These are phyloP conservation scores for Sesbania bispinosa DNA, from an alignment of 306 rosid genomes.

Conservation along the genomic window DNA sequence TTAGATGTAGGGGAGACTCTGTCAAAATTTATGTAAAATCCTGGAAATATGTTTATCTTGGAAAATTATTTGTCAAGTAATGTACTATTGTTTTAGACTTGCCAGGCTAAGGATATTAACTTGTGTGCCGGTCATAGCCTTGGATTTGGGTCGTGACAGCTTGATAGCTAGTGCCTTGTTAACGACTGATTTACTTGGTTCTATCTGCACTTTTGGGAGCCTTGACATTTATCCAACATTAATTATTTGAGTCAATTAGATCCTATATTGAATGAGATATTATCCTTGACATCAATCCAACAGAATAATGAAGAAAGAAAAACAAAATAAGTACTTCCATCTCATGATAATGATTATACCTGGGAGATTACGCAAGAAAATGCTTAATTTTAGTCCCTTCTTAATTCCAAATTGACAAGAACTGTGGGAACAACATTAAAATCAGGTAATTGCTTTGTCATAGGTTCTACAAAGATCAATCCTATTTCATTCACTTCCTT, in stretches of 20 bases:
- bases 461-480: conserved; percentile 41
- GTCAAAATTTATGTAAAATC: too few species aligned
- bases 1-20: too few species aligned
- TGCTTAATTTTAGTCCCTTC: conserved; percentile 38
- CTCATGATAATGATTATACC: too few species aligned
- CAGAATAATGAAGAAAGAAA: too few species aligned
- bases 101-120: too few species aligned
- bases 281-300: too few species aligned
- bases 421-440: conserved; percentile 39
- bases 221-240: conserved; percentile 5
- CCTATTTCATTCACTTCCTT: conserved; percentile 34
- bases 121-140: too few species aligned
- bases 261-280: not conserved
- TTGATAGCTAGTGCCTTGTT: conserved; percentile 38
- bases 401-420: conserved; percentile 29
- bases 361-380: conserved; percentile 30
- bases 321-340: too few species aligned
- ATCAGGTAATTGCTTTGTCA: conserved; percentile 23
- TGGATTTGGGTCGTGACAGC: too few species aligned
- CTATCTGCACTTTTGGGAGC: conserved; percentile 27
- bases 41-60: too few species aligned
- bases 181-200: conserved; percentile 4
- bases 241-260: not conserved
- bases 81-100: too few species aligned
- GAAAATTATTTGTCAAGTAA: too few species aligned